These are phyloP conservation scores for Mortierella sp. DNA, from an alignment of 371 early-diverging fungal species.

Conservation along the genomic window DNA sequence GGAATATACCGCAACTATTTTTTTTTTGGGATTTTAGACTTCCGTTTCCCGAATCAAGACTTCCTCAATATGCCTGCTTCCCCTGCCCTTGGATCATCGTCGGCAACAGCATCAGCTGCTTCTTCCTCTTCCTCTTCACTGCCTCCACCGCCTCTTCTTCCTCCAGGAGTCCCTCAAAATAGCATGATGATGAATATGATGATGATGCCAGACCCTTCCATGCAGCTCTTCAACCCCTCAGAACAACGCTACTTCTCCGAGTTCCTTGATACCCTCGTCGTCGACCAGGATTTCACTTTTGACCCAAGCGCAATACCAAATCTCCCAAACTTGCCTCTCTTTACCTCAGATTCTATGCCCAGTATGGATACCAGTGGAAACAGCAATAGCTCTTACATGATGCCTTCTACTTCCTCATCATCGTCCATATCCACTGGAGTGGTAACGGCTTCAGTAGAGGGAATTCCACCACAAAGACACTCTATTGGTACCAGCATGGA, in stretches of 20 bases:
- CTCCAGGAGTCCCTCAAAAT: slow-evolving; percentile 7
- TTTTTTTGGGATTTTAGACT: slow-evolving; percentile 16
- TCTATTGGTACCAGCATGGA: slow-evolving; percentile 12
- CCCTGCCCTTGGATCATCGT: background rate
- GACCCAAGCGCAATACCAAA: slow-evolving; percentile 54
- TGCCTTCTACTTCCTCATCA: background rate
- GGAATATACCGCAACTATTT: background rate
- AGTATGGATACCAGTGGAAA: background rate
- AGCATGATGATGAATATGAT: slow-evolving; percentile 13
- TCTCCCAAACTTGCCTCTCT: slow-evolving; percentile 46
- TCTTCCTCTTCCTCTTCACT: background rate
- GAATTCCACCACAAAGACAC: background rate
- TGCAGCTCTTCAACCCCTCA: slow-evolving; percentile 49
- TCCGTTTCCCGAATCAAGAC: slow-evolving; percentile 36
- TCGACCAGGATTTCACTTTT: slow-evolving; percentile 54
- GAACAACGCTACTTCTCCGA: slow-evolving; percentile 55
- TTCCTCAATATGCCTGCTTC: slow-evolving; percentile 40
- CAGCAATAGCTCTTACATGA: background rate
- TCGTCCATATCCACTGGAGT: background rate
- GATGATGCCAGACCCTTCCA: slow-evolving; percentile 29
- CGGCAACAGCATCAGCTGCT: background rate
- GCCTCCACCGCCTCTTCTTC: slow-evolving; percentile 15
- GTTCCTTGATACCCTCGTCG: slow-evolving; percentile 50
- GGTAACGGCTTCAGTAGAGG: background rate
- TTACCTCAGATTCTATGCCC: slow-evolving; percentile 1